These are phyloP conservation scores for Neurospora intermedia DNA, from an alignment of 495 filamentous ascomycete genomes.

Conservation along the genomic window DNA sequence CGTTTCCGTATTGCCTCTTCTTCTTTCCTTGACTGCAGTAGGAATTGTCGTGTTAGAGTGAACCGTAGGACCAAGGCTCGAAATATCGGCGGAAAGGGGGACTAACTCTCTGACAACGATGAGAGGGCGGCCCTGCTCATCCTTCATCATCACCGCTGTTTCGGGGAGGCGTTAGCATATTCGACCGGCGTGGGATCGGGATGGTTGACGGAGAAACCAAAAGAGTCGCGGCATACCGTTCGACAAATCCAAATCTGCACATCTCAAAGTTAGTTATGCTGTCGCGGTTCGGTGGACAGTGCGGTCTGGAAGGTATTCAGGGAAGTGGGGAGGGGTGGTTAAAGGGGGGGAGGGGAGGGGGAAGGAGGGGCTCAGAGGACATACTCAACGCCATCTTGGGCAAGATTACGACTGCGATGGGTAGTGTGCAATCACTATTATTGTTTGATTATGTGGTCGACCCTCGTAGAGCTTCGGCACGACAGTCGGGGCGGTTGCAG, in stretches of 20 bases:
- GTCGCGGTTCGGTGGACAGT: slow-evolving; percentile 1
- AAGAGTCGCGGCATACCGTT: slow-evolving; percentile 30
- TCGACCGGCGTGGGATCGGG: not conserved
- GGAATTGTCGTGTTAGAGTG: slow-evolving; percentile 9
- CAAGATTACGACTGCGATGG: not conserved
- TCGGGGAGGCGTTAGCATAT: not conserved
- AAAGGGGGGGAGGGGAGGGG: not conserved
- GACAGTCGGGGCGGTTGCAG: slow-evolving; percentile 1
- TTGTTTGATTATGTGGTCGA: slow-evolving; percentile 1
- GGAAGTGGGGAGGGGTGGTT: not conserved
- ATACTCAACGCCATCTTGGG: slow-evolving; percentile 40
- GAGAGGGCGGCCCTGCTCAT: slow-evolving; percentile 94
- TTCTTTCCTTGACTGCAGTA: slow-evolving; percentile 82
- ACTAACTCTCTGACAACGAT: slow-evolving; percentile 97
- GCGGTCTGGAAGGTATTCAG: not conserved
- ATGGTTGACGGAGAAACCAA: not conserved
- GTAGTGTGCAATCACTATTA: not conserved
- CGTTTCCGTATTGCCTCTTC: slow-evolving; percentile 90
- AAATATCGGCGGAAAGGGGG: slow-evolving; percentile 1
- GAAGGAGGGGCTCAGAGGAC: slow-evolving; percentile 8
- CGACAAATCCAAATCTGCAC: slow-evolving; percentile 37
- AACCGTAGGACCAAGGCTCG: slow-evolving; percentile 1
- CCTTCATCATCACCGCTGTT: slow-evolving; percentile 49
- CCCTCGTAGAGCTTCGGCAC: slow-evolving; percentile 1
- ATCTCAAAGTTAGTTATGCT: slow-evolving; percentile 18